Percentiles rank a stretch among this genome's conserved stretches.
phyloP scores from a whole-genome alignment of 345 rosid genomes.

The Aquilaria sinensis region DNA sequence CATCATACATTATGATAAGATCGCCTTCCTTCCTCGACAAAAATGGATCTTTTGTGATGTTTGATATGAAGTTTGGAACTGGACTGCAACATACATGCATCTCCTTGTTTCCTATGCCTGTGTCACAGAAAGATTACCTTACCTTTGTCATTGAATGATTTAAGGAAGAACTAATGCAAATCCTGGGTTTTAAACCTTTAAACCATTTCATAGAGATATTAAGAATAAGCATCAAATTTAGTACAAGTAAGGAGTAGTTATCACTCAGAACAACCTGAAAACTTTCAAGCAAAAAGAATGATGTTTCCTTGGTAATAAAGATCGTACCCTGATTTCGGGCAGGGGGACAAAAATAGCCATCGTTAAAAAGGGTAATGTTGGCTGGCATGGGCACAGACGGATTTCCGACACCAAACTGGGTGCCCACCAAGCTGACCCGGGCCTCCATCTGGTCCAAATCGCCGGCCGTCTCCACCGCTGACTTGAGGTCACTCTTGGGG shows the following conservation, averaged over 20 bases:
- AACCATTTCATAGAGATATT: too few relatives aligned
- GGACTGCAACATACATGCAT: slow-evolving; percentile 69
- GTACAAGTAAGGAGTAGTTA: background rate
- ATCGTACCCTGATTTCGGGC: slow-evolving; percentile 45
- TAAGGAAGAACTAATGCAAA: too few relatives aligned
- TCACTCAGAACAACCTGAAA: background rate
- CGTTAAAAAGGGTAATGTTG: slow-evolving; percentile 57
- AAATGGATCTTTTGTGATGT: slow-evolving; percentile 41
- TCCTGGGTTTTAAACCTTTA: too few relatives aligned
- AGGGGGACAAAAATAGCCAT: slow-evolving; percentile 64
- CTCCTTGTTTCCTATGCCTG: slow-evolving; percentile 39
- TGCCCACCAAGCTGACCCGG: slow-evolving; percentile 60
- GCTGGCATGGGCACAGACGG: slow-evolving; percentile 71
- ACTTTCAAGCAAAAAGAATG: too few relatives aligned
- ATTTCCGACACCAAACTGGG: slow-evolving; percentile 74
- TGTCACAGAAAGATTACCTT: background rate
- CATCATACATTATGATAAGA: slow-evolving; percentile 88
- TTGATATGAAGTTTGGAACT: slow-evolving; percentile 33
- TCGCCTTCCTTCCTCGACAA: slow-evolving; percentile 72
- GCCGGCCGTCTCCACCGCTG: slow-evolving; percentile 91
- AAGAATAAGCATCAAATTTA: too few relatives aligned
- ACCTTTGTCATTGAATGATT: background rate
- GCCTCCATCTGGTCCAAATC: slow-evolving; percentile 74
- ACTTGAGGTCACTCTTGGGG: slow-evolving; percentile 69
- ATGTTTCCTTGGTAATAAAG: background rate